Evolutionary conservation across 805 yeast species (phyloP), one percentile per base, ranked within the genome.

Genomic region (Candida maris): DNA sequence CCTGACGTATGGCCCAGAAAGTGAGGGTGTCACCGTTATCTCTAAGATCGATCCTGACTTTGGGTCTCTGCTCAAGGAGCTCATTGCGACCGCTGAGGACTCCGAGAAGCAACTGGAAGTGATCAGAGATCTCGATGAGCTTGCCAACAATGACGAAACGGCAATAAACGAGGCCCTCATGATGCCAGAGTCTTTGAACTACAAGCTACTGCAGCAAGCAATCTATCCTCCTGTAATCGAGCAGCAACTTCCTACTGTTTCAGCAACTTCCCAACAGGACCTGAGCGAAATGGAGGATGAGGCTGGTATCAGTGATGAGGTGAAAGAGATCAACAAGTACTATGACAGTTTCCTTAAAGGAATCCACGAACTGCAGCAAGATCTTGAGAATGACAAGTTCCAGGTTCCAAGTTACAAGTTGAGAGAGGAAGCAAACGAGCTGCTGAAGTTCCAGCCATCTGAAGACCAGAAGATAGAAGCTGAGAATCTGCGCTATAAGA

Each of bases 391-490:
- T 13, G 51, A 51, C 29, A 46, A 46, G n/a, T 44, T 49, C 27
- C 49, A 51, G 29, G 41, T 44, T 15, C 42, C 46, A 3, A 39
- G 52, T 1, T 46, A 42, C 27, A 39, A 41, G n/a, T 37, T 41
- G 10, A 30, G 38, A 6, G 31, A 39, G 7, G 43, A 49, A 19
- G 41, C 54, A 9, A 38, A 50, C 7, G 38, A 44, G 35, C 15
- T 54, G 27, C 39, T 52, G n/a, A 49, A 61, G 28, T 77, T 75
- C 50, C 74, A 66, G 40, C 89, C 94, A 25, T 65, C 82, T 3
- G 71, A 65, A 23, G 80, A 74, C 48, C 96, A 89, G 60, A 36
- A 74, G 17, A 71, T 65, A 4, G 78, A 86, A 57, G 67, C 67
- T 29, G 76, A 71, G 38, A 59, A 56, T 9, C 62, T 81, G 34